Evolutionary conservation across 371 early-diverging fungal genomes (phyloP).

Genomic region (Lichtheimia hyalospora): DNA sequence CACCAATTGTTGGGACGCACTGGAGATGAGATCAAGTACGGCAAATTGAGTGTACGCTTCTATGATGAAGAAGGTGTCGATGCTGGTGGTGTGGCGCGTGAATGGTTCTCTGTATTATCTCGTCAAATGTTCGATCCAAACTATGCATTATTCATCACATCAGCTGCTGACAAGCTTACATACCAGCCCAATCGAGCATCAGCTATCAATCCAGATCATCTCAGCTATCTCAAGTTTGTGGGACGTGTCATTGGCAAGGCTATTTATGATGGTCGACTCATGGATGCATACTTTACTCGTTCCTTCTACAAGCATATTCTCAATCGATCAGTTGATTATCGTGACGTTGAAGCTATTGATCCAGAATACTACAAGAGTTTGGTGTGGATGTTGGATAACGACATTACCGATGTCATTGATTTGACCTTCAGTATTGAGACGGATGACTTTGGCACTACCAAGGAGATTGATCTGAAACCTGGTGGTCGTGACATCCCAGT

Average conservation of each 20-base stretch:
- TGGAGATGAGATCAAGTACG: conserved; percentile 92
- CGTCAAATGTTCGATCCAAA: conserved; percentile 99
- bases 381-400: conserved; percentile 97
- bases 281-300: conserved; percentile 97
- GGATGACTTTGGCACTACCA: conserved; percentile 91
- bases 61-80: conserved; percentile 98
- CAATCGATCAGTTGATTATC: conserved; percentile 86
- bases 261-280: conserved; percentile 91
- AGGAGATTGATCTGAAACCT: conserved; percentile 86
- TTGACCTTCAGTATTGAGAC: conserved; percentile 93
- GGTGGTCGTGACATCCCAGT: conserved; percentile 91
- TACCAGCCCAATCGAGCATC: conserved; percentile 97
- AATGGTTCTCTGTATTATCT: conserved; percentile 97
- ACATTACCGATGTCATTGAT: conserved; percentile 94
- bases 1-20: conserved; percentile 88
- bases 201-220: conserved; percentile 94
- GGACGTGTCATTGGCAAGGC: conserved; percentile 99
- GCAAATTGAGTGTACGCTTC: conserved; percentile 94
- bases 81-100: conserved; percentile 98
- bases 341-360: conserved; percentile 97
- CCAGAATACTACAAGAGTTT: conserved; percentile 96
- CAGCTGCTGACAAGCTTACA: conserved; percentile 93
- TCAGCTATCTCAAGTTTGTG: conserved; percentile 97
- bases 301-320: conserved; percentile 98
- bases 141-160: conserved; percentile 96